Base-by-base conservation (phyloP, 202 grass and related monocot species). In the Carex arenaria region DNA sequence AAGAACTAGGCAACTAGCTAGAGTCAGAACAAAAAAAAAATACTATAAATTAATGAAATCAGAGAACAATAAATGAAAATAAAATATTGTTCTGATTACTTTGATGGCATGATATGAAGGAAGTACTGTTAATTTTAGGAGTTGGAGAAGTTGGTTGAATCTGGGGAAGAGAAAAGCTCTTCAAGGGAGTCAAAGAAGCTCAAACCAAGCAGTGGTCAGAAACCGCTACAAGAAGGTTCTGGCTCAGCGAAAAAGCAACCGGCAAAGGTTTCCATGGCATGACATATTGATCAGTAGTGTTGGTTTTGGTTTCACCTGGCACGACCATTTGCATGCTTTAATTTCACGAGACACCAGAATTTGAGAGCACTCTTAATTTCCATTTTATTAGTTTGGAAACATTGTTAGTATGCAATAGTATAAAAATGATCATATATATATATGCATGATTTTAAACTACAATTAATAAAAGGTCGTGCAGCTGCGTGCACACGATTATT, bases 141-240 rank as follows among this genome's bases (percentile, higher is more conserved):
- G 63, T 61, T 79, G 69, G 47, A 85, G 78, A 90, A 65, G 67
- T 80, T 84, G 88, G 79, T 85, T 68, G 76, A 82, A 22, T 61
- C 64, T 15, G 53, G 75, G 47, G 85, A 85, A 72, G 47, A 65
- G 61, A 47, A 17, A 85, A 85, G 66, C 75, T 42, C 40, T 61
- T 78, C 47, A 3, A 87, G 88, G 78, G 79, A 79, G 18, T 42
- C 84, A 4, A 97, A 97, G 84, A 90, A 91, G 84, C 61, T 80
- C 51, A 97, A 84, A 85, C 85, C 61, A 32, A 84, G 64, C 49
- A 47, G 51, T 13, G 11, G 71, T 3, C 43, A 76, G 31, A 86
- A 84, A 61, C 82, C 42, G 18, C 69, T 54, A 63, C 9, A 55
- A 64, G 73, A 83, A 31, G 85, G 34, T 56, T 70, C 85, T 52